A percentile compares a stretch with the other conserved stretches of the same genome.
Conservation (phyloP, 2,329 filamentous ascomycete genomes). For the Blastomyces parvus region DNA sequence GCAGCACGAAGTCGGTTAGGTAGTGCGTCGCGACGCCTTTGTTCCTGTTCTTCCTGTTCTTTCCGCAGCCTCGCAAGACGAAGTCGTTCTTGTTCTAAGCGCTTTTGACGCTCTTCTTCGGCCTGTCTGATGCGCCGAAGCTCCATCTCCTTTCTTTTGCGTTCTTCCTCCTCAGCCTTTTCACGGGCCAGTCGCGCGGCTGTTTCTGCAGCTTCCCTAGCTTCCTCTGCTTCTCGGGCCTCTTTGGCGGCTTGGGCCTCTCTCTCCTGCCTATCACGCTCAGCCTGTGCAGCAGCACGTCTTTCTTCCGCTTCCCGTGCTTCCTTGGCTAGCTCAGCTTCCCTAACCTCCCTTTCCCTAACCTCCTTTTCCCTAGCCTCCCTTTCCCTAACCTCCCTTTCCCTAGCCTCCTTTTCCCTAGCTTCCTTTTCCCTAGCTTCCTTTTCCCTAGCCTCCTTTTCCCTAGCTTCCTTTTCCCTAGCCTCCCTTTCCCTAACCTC, state of each 20-base stretch:
- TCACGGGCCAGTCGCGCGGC: constrained; percentile 30
- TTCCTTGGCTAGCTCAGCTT: constrained; percentile 12
- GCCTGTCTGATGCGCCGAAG: constrained; percentile 36
- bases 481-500: background rate
- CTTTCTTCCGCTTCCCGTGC: constrained; percentile 12
- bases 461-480: constrained; percentile 9
- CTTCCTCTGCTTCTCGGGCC: constrained; percentile 24
- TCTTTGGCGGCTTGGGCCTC: constrained; percentile 18
- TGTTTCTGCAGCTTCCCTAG: constrained; percentile 22
- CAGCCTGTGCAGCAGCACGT: constrained; percentile 12
- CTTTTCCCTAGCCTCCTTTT: background rate
- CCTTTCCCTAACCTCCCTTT: background rate
- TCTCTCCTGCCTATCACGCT: constrained; percentile 13
- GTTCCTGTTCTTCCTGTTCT: constrained; percentile 39
- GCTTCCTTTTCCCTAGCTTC: constrained; percentile 9
- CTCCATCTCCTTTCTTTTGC: constrained; percentile 32
- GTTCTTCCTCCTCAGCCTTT: constrained; percentile 30
- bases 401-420: constrained; percentile 5
- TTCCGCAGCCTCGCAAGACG: constrained; percentile 36
- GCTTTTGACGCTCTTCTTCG: constrained; percentile 39
- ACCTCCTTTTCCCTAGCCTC: constrained; percentile 8
- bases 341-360: constrained; percentile 13
- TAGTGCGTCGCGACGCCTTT: constrained; percentile 38
- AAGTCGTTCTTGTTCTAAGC: constrained; percentile 34
- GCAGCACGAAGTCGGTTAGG: constrained; percentile 37